A percentile compares a stretch with the other conserved stretches of the same genome.
Evolutionary conservation across 2,329 filamentous ascomycete species (phyloP).

Genomic region (Plectosphaerella plurivora): DNA sequence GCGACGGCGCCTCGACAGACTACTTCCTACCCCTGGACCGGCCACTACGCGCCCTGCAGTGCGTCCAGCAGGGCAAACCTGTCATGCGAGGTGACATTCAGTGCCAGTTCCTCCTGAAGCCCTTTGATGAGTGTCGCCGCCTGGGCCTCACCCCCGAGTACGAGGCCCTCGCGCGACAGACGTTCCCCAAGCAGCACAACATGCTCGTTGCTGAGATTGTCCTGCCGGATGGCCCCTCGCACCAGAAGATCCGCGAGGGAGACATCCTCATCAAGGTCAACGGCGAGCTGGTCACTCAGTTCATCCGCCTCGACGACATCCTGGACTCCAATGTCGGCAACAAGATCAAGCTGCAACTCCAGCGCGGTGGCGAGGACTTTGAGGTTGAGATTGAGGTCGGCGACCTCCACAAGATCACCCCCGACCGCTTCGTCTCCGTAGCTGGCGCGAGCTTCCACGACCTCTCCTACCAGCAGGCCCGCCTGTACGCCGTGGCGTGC

Average conservation of each 20-base stretch:
- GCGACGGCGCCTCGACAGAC: constrained; percentile 93
- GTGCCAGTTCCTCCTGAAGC: constrained; percentile 93
- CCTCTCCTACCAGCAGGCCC: constrained; percentile 95
- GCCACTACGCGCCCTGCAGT: constrained; percentile 79
- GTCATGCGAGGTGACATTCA: constrained; percentile 96
- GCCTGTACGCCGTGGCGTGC: constrained; percentile 86
- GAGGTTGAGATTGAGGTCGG: constrained; percentile 82
- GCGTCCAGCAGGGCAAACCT: constrained; percentile 69
- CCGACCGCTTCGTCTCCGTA: constrained; percentile 91
- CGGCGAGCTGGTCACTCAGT: constrained; percentile 86
- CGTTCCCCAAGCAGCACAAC: constrained; percentile 89
- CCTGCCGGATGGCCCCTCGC: constrained; percentile 82
- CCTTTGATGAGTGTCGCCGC: constrained; percentile 93
- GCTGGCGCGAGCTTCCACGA: constrained; percentile 94
- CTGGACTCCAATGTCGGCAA: constrained; percentile 81
- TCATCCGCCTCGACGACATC: constrained; percentile 86
- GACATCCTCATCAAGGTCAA: constrained; percentile 94
- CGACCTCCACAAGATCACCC: constrained; percentile 90
- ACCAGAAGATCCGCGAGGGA: constrained; percentile 85
- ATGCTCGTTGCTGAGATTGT: constrained; percentile 97
- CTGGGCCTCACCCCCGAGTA: constrained; percentile 79
- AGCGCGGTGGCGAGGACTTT: constrained; percentile 83
- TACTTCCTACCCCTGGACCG: constrained; percentile 95
- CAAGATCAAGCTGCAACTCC: constrained; percentile 74
- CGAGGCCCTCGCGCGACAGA: constrained; percentile 78